Evolutionary conservation across 2,329 filamentous ascomycete genomes (phyloP), one percentile per base, ranked within the genome.

Genomic region (Hirsutella minnesotensis): DNA sequence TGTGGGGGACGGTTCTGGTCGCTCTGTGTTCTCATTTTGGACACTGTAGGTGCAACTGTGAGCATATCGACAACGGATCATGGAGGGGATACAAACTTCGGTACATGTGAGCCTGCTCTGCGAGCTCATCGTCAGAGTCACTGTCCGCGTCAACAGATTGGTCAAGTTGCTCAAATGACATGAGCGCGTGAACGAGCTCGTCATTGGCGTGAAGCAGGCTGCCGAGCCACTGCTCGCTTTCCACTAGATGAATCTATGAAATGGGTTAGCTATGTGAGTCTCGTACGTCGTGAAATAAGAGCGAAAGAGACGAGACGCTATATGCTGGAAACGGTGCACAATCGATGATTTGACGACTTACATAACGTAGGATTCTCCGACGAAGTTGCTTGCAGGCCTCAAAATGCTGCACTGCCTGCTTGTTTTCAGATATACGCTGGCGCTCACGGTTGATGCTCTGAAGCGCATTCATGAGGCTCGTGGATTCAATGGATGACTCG

Each of bases 141-240:
- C 78, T 82, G 56, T 84, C 80, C 5, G 79, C 79, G 50, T 87
- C 83, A 49, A 90, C 84, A 39, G 85, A 88, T 47, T 82, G 80
- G 58, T 98, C 90, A 49, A 96, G 77, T 53, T 95, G 86, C 63
- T 96, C 90, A 56, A 88, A 98, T 0, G 88, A 85, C 77, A 94
- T 95, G 44, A 98, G 72, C 2, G 89, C 87, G 47, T 83, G 83
- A 34, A 96, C 86, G n/a, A 98, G 80, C 62, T 94, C 86, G 54
- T 98, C 92, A 55, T 98, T 96, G 49, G 90, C 89, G 55, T 92
- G 86, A 16, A 98, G 79, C 4, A 98, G 72, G 47, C 86, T 82
- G 35, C 90, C 92, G 9, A 98, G 80, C 72, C 85, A 95, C 55
- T 96, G 81, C 56, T 96, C 90, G 9, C 80, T 82, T 58, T 95